These are phyloP conservation scores for Reutealis trisperma DNA, from an alignment of 345 rosid genomes.

Conservation along the genomic window DNA sequence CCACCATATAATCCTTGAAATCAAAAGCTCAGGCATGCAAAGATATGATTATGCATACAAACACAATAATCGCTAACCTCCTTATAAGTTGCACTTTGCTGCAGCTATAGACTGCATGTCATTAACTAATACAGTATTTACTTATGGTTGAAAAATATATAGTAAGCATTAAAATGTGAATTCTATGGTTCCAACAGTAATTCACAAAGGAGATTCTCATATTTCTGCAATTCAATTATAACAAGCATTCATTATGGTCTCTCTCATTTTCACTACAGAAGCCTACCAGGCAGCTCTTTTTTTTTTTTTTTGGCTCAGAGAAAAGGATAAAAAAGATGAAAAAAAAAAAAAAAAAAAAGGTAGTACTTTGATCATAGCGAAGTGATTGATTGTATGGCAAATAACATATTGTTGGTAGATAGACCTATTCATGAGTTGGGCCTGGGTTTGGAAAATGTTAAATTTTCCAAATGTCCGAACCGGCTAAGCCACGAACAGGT, in stretches of 20 bases:
- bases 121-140: not conserved
- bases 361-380: not conserved
- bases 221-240: not conserved
- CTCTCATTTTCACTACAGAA: not conserved
- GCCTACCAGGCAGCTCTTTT: not conserved
- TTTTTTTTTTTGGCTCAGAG: not conserved
- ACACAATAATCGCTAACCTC: not conserved
- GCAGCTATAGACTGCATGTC: not conserved
- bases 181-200: too few relatives aligned
- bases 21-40: not conserved
- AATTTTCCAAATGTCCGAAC: too few relatives aligned
- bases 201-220: not conserved
- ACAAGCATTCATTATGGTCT: not conserved
- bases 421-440: too few relatives aligned
- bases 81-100: not conserved
- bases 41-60: not conserved
- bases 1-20: not conserved
- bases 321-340: not conserved
- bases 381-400: not conserved
- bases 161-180: not conserved
- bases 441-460: too few relatives aligned
- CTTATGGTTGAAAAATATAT: not conserved
- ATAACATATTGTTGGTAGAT: not conserved
- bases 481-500: too few relatives aligned
- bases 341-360: not conserved